These are phyloP conservation scores for Schizochytrium sp. DNA, from an alignment of 108 stramenopile genomes.

Conservation along the genomic window DNA sequence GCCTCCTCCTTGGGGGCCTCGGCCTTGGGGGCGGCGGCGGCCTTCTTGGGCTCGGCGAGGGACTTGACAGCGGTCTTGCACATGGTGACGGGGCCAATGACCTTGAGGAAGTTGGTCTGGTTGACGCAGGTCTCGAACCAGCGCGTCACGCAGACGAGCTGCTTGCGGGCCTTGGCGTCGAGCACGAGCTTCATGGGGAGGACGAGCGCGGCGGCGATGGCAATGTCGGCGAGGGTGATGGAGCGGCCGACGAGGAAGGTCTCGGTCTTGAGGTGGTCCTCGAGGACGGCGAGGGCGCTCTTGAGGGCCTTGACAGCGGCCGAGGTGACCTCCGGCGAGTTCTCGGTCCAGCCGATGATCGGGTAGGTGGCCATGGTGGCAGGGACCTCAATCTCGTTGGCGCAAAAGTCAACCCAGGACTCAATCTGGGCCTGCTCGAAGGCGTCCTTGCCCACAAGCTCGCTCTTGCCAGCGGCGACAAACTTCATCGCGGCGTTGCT, in stretches of 20 bases:
- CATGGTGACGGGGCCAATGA: slow-evolving; percentile 66
- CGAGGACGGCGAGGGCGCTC: slow-evolving; percentile 52
- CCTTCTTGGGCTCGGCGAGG: slow-evolving; percentile 30
- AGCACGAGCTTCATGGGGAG: slow-evolving; percentile 78
- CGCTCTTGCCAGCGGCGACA: slow-evolving; percentile 67
- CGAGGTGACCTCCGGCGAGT: slow-evolving; percentile 42
- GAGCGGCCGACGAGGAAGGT: slow-evolving; percentile 66
- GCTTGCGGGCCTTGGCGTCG: slow-evolving; percentile 54
- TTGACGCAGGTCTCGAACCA: slow-evolving; percentile 76
- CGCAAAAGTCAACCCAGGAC: slow-evolving; percentile 73
- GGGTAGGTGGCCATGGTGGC: slow-evolving; percentile 77
- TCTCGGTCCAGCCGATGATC: slow-evolving; percentile 71
- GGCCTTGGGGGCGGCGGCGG: not conserved
- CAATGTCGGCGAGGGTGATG: slow-evolving; percentile 82
- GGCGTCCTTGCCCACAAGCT: slow-evolving; percentile 59
- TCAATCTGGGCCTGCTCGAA: slow-evolving; percentile 63
- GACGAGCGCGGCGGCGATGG: slow-evolving; percentile 65
- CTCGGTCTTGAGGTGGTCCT: slow-evolving; percentile 44
- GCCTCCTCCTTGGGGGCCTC: slow-evolving; percentile 28
- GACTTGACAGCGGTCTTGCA: slow-evolving; percentile 53
- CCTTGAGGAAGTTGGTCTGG: slow-evolving; percentile 68
- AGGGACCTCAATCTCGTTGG: slow-evolving; percentile 79
- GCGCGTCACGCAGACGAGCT: slow-evolving; percentile 55
- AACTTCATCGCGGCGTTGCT: slow-evolving; percentile 75
- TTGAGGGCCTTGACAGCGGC: slow-evolving; percentile 68